Conservation (phyloP, 371 early-diverging fungal species). For the Massospora cicadina region DNA sequence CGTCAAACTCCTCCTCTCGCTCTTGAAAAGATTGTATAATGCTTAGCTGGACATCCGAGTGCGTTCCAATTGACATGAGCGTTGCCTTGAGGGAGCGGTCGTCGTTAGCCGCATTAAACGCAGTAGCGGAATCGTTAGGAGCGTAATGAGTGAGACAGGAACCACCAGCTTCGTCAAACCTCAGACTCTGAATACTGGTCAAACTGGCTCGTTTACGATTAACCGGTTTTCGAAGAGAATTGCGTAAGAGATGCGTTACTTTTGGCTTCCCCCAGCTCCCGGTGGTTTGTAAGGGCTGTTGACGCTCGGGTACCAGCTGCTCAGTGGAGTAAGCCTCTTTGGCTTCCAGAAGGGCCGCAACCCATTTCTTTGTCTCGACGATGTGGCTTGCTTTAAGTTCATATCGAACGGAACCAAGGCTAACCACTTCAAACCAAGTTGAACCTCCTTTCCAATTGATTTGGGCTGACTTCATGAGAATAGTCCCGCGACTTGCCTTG, state of each 20-base stretch:
- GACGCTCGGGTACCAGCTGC: not conserved
- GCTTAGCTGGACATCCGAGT: slow-evolving; percentile 2
- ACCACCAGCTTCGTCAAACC: not conserved
- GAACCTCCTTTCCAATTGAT: slow-evolving; percentile 32
- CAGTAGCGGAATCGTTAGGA: not conserved
- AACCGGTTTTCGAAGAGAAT: not conserved
- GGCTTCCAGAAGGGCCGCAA: slow-evolving; percentile 46
- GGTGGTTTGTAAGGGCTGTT: slow-evolving; percentile 13
- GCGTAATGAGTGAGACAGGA: not conserved
- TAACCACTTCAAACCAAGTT: slow-evolving; percentile 50
- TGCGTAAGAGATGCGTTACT: not conserved
- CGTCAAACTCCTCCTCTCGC: not conserved
- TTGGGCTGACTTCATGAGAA: slow-evolving; percentile 42
- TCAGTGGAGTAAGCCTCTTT: slow-evolving; percentile 26
- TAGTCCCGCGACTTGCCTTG: slow-evolving; percentile 51
- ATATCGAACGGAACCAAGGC: slow-evolving; percentile 47
- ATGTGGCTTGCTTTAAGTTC: slow-evolving; percentile 39
- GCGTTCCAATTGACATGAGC: slow-evolving; percentile 3
- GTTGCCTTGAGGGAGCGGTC: not conserved
- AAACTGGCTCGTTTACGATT: not conserved
- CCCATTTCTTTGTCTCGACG: slow-evolving; percentile 59
- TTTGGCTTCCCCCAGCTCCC: slow-evolving; percentile 5
- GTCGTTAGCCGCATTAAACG: not conserved
- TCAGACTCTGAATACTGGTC: not conserved
- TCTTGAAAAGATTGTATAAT: not conserved